Base-by-base conservation (phyloP, 257 asterid species). In the Avicennia marina region DNA sequence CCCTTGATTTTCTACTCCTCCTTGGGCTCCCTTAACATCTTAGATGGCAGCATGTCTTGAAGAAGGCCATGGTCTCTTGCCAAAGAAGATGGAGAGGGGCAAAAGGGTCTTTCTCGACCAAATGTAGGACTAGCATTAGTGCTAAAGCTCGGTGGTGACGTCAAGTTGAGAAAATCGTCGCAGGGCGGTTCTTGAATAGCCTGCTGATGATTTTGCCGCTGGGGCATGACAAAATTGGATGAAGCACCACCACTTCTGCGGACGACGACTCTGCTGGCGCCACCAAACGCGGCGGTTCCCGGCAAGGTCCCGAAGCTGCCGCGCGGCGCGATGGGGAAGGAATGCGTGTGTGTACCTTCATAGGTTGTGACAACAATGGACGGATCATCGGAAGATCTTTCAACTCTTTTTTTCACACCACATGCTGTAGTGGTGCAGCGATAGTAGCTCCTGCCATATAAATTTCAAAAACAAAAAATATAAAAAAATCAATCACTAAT, bases 361-460 rank as follows among this genome's bases (percentile, higher is more conserved):
- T 90, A 90, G 29, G 96, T 90, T 0, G 96, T 90, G 71, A 90
- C 89, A 36, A 90, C 95, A 33, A 60, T 81, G 18, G 90, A 69
- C 36, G 91, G 82, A 76, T 90, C 98, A 21, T 78, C 85, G 0
- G 68, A 75, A 11, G 86, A 90, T 71, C 98, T 74, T 66, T 90
- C 98, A 8, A 90, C 94, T 53, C 96, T 79, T 63, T 90, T 90
- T 67, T 90, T 87, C 76, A 90, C 98, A 4, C 95, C 93, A 71
- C 98, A 87, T 49, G 80, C 73, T 53, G 93, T 67, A 38, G 72
- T 87, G 0, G 98, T 90, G 82, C 98, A 90, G 20, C 96, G 94
- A 31, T 87, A 87, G 67, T 90, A 90, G 77, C 98, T 90, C 93
- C 98, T 90, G n/a, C n/a, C n/a, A n/a, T n/a, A n/a, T n/a, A n/a